Conservation (phyloP, 2,329 filamentous ascomycete species). For the Exophiala xenobiotica region DNA sequence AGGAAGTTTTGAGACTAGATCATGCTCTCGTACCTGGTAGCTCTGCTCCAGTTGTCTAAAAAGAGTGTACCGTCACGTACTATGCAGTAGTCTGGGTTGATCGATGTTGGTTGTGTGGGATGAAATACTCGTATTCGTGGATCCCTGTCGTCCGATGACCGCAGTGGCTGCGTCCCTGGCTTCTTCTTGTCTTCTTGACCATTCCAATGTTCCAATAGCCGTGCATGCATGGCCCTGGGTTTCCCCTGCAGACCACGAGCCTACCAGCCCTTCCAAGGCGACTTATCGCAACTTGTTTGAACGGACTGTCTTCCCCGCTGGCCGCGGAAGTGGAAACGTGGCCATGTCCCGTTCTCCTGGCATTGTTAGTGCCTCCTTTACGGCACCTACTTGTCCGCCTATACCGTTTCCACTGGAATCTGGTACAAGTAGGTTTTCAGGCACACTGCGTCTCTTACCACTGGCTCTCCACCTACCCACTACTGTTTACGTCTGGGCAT, state of each 20-base stretch:
- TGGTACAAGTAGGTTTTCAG: too few relatives aligned
- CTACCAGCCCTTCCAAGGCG: too few relatives aligned
- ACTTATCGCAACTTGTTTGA: not conserved
- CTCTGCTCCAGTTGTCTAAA: not conserved
- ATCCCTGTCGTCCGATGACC: not conserved
- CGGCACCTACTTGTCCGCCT: too few relatives aligned
- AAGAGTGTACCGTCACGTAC: not conserved
- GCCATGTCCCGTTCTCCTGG: not conserved
- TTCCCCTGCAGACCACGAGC: not conserved
- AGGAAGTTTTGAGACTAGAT: not conserved
- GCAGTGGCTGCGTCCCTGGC: not conserved
- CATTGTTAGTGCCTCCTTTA: not conserved
- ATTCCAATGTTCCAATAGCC: too few relatives aligned
- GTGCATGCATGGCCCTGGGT: not conserved
- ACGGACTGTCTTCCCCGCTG: not conserved
- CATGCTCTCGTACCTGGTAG: too few relatives aligned
- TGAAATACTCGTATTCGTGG: too few relatives aligned
- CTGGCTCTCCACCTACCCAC: too few relatives aligned
- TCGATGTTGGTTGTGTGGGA: not conserved
- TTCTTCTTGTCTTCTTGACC: too few relatives aligned
- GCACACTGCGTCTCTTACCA: too few relatives aligned
- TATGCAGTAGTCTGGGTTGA: conserved; percentile 2
- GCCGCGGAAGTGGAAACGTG: not conserved
- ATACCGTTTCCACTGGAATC: too few relatives aligned
- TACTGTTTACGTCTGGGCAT: too few relatives aligned